phyloP scores from a whole-genome alignment of 257 asterid species.

The Petunia secreta region DNA sequence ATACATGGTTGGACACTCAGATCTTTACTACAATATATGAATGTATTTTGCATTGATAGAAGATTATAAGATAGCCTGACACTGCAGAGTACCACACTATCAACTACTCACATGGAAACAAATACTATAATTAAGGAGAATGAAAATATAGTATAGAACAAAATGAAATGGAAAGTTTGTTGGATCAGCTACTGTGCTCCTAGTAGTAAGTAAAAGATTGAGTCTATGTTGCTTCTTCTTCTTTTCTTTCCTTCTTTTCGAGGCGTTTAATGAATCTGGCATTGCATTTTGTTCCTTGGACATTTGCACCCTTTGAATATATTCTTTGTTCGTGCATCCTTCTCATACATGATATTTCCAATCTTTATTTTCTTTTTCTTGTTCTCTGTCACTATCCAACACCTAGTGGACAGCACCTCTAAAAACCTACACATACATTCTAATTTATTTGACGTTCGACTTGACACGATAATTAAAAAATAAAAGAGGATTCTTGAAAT shows the following conservation, averaged over 20 bases:
- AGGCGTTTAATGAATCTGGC: slow-evolving; percentile 15
- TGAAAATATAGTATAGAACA: background rate
- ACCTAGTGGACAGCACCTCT: background rate
- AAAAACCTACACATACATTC: rapidly evolving
- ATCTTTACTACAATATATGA: too few relatives aligned
- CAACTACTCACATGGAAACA: background rate
- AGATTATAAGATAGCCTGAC: background rate
- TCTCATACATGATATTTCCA: background rate
- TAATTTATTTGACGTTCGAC: background rate
- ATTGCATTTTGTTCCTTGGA: background rate
- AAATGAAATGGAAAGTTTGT: background rate
- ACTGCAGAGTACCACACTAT: background rate
- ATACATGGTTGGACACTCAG: too few relatives aligned
- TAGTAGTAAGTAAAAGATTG: slow-evolving; percentile 16
- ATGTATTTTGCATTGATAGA: too few relatives aligned
- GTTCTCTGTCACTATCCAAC: background rate
- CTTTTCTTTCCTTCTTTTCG: background rate
- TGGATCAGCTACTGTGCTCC: background rate
- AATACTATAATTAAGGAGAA: slow-evolving; percentile 3
- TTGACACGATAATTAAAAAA: background rate
- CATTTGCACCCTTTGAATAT: background rate
- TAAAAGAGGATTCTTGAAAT: too few relatives aligned
- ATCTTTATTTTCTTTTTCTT: background rate
- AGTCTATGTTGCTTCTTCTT: background rate
- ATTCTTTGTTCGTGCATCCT: slow-evolving; percentile 13